Percentiles rank a stretch among this genome's conserved stretches.
These are phyloP conservation scores for Russula sp. DNA, from an alignment of 768 basidiomycete genomes.

Conservation along the genomic window DNA sequence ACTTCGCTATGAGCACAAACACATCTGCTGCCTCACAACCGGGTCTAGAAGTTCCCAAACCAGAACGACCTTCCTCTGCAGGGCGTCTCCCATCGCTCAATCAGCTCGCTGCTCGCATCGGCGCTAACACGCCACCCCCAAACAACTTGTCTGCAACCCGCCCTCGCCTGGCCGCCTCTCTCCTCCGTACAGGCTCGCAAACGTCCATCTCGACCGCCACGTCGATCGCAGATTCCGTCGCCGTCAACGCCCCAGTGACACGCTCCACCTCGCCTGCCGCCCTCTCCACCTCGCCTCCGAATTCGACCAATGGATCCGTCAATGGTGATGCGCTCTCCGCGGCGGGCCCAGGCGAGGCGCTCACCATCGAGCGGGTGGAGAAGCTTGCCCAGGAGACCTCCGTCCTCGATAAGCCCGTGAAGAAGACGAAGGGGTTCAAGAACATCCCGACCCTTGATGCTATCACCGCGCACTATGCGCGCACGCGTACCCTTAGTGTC, in stretches of 20 bases:
- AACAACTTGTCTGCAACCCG: conserved; percentile 35
- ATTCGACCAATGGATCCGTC: conserved; percentile 39
- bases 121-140: conserved; percentile 33
- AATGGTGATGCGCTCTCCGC: conserved; percentile 31
- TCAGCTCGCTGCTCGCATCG: conserved; percentile 76
- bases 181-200: conserved; percentile 56
- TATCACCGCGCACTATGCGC: conserved; percentile 74
- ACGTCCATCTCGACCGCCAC: conserved; percentile 35
- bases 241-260: conserved; percentile 61
- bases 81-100: conserved; percentile 66
- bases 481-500: conserved; percentile 54
- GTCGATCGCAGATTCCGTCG: conserved; percentile 50
- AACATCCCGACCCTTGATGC: conserved; percentile 82
- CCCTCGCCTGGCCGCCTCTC: conserved; percentile 68
- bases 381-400: conserved; percentile 53
- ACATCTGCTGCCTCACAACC: conserved; percentile 24
- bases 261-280: conserved; percentile 60
- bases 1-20: conserved; percentile 21
- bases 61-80: conserved; percentile 33
- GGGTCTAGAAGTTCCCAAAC: conserved; percentile 34
- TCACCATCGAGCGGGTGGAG: conserved; percentile 63
- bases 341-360: conserved; percentile 38
- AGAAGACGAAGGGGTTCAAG: conserved; percentile 60
- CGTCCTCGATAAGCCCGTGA: conserved; percentile 26
- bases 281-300: conserved; percentile 43